Base-by-base conservation (phyloP, 1,139 yeast species). In the Debaryomyces psychrophilus region DNA sequence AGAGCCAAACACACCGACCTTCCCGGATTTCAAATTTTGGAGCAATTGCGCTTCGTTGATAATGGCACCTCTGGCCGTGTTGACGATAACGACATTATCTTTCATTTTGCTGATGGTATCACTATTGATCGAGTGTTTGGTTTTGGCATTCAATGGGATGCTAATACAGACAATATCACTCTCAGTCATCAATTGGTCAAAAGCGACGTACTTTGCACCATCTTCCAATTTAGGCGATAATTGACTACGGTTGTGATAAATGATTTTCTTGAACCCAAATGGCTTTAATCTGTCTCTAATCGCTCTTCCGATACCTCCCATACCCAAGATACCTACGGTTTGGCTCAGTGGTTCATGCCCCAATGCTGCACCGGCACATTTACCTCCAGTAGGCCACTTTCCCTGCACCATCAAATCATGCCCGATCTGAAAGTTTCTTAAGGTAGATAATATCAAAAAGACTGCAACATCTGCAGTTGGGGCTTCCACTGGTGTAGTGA, bases 401-500 rank as follows among this genome's bases (percentile, higher is more conserved):
- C 92, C 92, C 25, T 68, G 64, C 12, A 76, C 66, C 51, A 86
- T 62, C 39, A 69, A 67, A 40, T 73, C 65, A 48, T 77, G 76
- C 17, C 69, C 71, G 39, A 53, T 50, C 53, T 73, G 78, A 58
- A 78, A 88, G 66, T 85, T 85, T 61, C 96, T 79, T 59, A 87
- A 62, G 1, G 92, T 84, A 5, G 88, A 81, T 42, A 88, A 64
- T 14, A 85, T 57, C 55, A 88, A 69, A 60, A 71, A 87, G 5
- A 87, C 78, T 45, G 89, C 92, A 2, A 90, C 82, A 55, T 85
- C 90, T 1, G 96, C 96, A 11, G 96, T 90, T 11, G 95, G 87
- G 7, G 78, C 81, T 55, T 87, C 90, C 14, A 87, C 95, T 4
- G 87, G 72, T 4, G 72, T 74, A 4, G 95, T 92, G 6, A 85